Base-by-base conservation (phyloP, 1,139 yeast species). In the Debaryomycetaceae sp. region DNA sequence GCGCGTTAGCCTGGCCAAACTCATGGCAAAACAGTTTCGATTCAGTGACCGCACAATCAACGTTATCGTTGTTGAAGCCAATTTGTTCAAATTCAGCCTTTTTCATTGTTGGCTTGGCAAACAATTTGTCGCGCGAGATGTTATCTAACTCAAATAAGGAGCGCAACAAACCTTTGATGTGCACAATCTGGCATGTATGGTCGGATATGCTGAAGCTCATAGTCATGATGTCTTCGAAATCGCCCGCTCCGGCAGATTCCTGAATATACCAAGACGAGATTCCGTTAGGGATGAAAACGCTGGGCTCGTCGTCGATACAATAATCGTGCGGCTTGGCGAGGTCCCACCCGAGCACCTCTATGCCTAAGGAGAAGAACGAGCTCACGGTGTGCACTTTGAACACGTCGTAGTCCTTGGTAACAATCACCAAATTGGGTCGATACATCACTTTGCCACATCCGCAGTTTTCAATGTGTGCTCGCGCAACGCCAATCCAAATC, bases 401-500 rank as follows among this genome's bases (percentile, higher is more conserved):
- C 15, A 40, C 35, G 15, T 38, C 41, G 5, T 34, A 31, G 27
- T 65, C 70, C 25, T 58, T 52, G n/a, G 62, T 44, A 5, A 72
- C 40, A 10, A 65, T 53, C 17, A 68, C 58, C 36, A 64, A 34
- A 30, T 63, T 61, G 5, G 78, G 77, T 33, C 78, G 56, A 43
- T 71, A 70, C 47, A 64, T 56, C 23, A 52, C 56, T n/a, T 44
- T 46, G 13, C 74, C 71, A 48, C 78, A 71, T 1, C 75, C 74
- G 51, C 77, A 71, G 2, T 49, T 40, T 22, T 53, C 53, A 10
- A 71, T 42, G 41, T 70, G 74, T 3, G 73, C 61, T 34, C 75
- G 56, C 1, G 72, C 71, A 40, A 71, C 65, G 1, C 75, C 74
- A 12, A 71, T 46, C 76, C 75, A 73, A 38, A 70, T 56, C 38